A percentile compares a stretch with the other conserved stretches of the same genome.
Evolutionary conservation across 2,329 filamentous ascomycete genomes (phyloP).

Genomic region (Cladophialophora yegresii): DNA sequence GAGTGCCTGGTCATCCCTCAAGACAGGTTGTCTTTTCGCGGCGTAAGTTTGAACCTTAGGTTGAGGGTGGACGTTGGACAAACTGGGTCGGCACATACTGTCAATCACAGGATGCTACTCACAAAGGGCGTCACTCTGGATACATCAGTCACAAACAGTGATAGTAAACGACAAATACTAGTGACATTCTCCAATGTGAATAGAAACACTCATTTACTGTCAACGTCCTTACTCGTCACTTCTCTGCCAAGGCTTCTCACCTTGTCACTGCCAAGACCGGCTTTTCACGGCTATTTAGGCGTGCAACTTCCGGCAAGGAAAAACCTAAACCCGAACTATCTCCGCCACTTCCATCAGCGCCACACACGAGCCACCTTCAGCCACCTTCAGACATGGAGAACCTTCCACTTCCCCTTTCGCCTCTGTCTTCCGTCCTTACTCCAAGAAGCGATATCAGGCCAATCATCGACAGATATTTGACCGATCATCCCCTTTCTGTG

Average conservation of each 20-base stretch:
- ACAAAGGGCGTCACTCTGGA: background rate
- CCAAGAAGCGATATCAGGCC: too few species aligned
- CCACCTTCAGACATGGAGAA: too few species aligned
- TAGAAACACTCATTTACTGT: background rate
- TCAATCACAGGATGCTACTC: background rate
- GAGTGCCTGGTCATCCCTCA: background rate
- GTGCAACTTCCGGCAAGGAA: too few species aligned
- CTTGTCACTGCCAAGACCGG: too few species aligned
- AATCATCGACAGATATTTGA: background rate
- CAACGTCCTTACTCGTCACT: background rate
- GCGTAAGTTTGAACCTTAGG: background rate
- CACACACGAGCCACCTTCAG: too few species aligned
- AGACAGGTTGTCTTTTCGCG: background rate
- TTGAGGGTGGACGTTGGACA: background rate
- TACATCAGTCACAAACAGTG: background rate
- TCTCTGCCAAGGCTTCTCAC: too few species aligned
- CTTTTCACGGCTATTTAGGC: too few species aligned
- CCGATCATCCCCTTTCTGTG: background rate
- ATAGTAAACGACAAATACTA: background rate
- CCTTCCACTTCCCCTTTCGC: too few species aligned
- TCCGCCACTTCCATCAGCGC: too few species aligned
- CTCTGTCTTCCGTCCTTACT: too few species aligned
- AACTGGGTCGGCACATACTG: background rate
- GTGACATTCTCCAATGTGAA: background rate
- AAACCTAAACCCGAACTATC: too few species aligned